Base-by-base conservation (phyloP, 2,329 filamentous ascomycete genomes). In the Epichloe coenophiala region DNA sequence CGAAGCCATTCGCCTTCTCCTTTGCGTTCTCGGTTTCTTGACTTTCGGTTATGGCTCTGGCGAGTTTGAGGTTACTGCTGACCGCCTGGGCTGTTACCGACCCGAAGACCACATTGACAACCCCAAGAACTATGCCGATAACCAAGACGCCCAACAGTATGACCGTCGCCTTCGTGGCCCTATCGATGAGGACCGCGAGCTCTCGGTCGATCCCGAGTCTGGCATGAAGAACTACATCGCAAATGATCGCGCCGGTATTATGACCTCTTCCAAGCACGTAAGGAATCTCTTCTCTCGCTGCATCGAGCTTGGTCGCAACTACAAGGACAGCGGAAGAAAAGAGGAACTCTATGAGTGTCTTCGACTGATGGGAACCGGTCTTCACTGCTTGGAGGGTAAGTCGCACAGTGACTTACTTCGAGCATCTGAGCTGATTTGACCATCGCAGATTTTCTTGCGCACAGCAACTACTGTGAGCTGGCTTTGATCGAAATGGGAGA, bases 221-320 rank as follows among this genome's bases (percentile, higher is more conserved):
- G 86, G 85, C 58, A 74, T 95, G 69, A 97, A 97, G 72, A 93
- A 90, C 65, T 96, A 96, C 68, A 96, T 96, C 66, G 88, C 90
- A 39, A 89, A 89, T 55, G 90, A 96, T 65, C 71, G 79, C 47
- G 69, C 77, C 52, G 78, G 80, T 44, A 93, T 94, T 63, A 86
- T 86, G 68, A 95, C 86, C 43, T 95, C 88, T 46, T 85, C 89
- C 51, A 73, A 75, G 45, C 81, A 94, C 60, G 79, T 95, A 53
- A 80, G 86, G 49, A 75, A 78, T 55, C 79, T 94, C 1, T 87
- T 95, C 56, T 68, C 74, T 44, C 74, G 77, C 54, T 88, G 80
- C 60, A 88, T 95, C 59, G 76, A 91, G 59, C 79, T 93, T n/a
- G 90, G 81, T 42, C 84, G 88, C 53, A 76, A 75, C 45, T 95